These are phyloP conservation scores for Marchantia polymorpha DNA, from an alignment of 225 moss, liverwort and hornwort species.

Conservation along the genomic window DNA sequence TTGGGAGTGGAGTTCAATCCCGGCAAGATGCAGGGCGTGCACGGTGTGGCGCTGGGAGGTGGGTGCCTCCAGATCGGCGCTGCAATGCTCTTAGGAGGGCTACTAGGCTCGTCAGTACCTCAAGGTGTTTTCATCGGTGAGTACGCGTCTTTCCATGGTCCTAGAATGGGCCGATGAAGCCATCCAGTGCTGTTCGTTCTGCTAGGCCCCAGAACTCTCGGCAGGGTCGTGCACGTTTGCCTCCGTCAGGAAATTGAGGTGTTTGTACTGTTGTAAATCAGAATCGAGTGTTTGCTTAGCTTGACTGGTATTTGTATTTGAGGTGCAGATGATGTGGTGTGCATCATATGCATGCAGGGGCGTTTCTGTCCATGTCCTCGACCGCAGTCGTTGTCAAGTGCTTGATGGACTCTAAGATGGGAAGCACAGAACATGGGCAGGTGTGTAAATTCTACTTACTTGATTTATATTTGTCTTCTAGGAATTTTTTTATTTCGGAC, in stretches of 20 bases:
- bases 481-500: too few species aligned
- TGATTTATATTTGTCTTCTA: neutral
- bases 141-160: neutral
- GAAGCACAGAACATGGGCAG: slow-evolving; percentile 44
- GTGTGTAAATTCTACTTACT: slow-evolving; percentile 6
- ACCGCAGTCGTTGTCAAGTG: slow-evolving; percentile 50
- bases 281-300: slow-evolving; percentile 23
- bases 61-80: slow-evolving; percentile 43
- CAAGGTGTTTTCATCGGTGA: slow-evolving; percentile 45
- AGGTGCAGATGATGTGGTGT: slow-evolving; percentile 49
- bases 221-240: too few species aligned
- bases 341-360: slow-evolving; percentile 50
- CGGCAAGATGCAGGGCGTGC: slow-evolving; percentile 45
- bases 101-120: slow-evolving; percentile 35
- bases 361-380: slow-evolving; percentile 51
- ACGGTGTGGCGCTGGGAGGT: slow-evolving; percentile 40
- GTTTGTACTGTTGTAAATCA: slow-evolving; percentile 1
- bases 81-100: slow-evolving; percentile 44
- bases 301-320: slow-evolving; percentile 40
- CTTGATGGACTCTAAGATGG: slow-evolving; percentile 48
- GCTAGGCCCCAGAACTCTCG: neutral
- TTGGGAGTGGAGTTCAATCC: slow-evolving; percentile 46
- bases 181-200: neutral
- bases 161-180: neutral
- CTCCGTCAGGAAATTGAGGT: neutral